Base-by-base conservation (phyloP, 2,329 filamentous ascomycete genomes). In the Aspergillus sclerotialis region DNA sequence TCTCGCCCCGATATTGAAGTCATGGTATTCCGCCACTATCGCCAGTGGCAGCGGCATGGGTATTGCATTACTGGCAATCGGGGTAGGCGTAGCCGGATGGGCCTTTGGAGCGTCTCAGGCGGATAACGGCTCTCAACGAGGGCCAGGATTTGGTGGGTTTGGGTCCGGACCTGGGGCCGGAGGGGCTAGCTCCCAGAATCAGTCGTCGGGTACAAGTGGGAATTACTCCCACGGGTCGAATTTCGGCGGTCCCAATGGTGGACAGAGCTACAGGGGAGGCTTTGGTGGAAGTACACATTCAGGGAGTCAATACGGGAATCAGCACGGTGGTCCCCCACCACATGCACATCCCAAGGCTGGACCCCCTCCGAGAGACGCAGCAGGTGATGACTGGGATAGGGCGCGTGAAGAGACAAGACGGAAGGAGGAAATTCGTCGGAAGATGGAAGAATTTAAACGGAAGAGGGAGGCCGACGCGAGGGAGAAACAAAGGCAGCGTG, bases 81-180 rank as follows among this genome's bases (percentile, higher is more conserved):
- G 76, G 5, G 80, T 94, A 16, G 87, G 80, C 4, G 65, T 92
- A 17, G 80, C 77, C 7, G 85, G 84, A 3, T 94, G 88, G 87
- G 77, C 80, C 2, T 68, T 81, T 47, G 84, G 83, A 11, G 76
- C 79, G 52, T 77, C 72, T 39, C 78, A 82, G 53, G 67, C 57
- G 8, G 69, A 73, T 35, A n/a, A 36, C 18, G 28, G 33, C 12
- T 38, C 39, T 4, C 40, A 49, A 47, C 17, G 53, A 48, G 7
- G 55, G 11, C 49, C 46, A 26, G 41, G 45, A 33, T 40, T 45
- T n/a, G 49, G 49, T 16, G 48, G 50, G 4, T 43, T 44, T 31
- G 46, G 51, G 40, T 35, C 46, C 29, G 41, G 44, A 27, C 25
- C 36, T 27, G 43, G 47, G 5, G 42, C 42, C 33, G 45, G 42